Evolutionary conservation across 306 rosid species (phyloP), one percentile per base, ranked within the genome.

Genomic region (Vigna hirtella): DNA sequence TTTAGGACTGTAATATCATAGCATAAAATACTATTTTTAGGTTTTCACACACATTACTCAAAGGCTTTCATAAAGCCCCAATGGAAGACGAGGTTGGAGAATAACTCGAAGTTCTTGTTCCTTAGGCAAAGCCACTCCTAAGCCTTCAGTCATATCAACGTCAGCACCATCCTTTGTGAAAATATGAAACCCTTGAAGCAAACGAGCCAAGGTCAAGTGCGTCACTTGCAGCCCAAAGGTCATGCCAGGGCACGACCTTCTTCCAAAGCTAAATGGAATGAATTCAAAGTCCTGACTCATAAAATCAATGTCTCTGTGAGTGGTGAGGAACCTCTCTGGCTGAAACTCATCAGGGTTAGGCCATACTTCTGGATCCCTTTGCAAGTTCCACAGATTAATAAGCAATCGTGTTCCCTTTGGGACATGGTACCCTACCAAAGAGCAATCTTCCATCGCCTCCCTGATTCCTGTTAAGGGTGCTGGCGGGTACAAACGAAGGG

Each of bases 381-480:
- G 89, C 11, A 86, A 14, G 15, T 83, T 53, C 89, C 86, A 86
- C 0, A 86, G 48, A 68, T 86, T 83, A 17, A 86, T 51, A 2
- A 86, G 72, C 71, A 86, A 69, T 26, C 89, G 81, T 14, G 86
- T 53, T n/a, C 89, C 86, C 10, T 83, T 86, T 1, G 78, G 42
- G 68, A 86, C 76, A 16, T 52, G 15, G 63, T 76, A 83, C n/a
- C 85, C 85, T 26, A 57, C 85, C 20, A 86, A 67, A 8, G 1
- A 7, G 36, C 83, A 79, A 30, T 86, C 86, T 3, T 86, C 78
- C 6, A 6, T 76, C 68, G 69, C 85, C 6, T 86, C 89, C 22
- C 89, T 76, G 0, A 86, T 66, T 66, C 86, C 89, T 1, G 89
- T 86, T 62, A 86, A 77, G 16, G 89, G 89, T 45, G 89, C 86